These are phyloP conservation scores for Pseudogymnoascus sp. DNA, from an alignment of 2,329 filamentous ascomycete genomes.

Conservation along the genomic window DNA sequence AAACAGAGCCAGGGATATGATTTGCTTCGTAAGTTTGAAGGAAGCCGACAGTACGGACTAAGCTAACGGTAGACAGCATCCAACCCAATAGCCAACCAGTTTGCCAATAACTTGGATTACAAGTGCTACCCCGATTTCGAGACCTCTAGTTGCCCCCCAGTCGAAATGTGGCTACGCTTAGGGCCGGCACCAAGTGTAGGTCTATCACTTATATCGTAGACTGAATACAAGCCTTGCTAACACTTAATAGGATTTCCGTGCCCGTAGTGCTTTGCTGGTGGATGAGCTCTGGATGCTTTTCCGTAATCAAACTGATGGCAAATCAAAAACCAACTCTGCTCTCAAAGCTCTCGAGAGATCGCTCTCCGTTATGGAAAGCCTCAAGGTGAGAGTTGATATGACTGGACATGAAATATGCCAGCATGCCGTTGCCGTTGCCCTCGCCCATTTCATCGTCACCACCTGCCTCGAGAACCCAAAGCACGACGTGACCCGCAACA, in stretches of 20 bases:
- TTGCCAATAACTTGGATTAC: conserved; percentile 26
- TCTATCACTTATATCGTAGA: background rate
- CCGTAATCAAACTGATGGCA: conserved; percentile 2
- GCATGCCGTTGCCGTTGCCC: background rate
- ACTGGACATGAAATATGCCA: background rate
- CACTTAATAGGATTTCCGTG: conserved; percentile 5
- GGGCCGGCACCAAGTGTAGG: conserved; percentile 24
- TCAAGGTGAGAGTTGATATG: background rate
- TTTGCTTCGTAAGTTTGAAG: conserved; percentile 23
- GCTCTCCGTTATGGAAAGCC: background rate
- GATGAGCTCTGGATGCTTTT: conserved; percentile 7
- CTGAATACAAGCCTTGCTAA: background rate
- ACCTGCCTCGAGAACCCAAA: background rate
- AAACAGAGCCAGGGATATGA: conserved; percentile 19
- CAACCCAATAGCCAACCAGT: background rate
- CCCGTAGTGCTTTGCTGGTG: background rate
- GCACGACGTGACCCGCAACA: background rate
- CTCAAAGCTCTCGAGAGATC: background rate
- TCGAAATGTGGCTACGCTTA: conserved; percentile 23
- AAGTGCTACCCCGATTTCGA: conserved; percentile 29
- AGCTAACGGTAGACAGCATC: conserved; percentile 1
- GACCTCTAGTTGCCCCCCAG: conserved; percentile 15
- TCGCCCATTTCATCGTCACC: background rate
- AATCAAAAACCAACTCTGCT: background rate
- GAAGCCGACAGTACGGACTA: conserved; percentile 8